Evolutionary conservation across 495 filamentous ascomycete species (phyloP).

Genomic region (Penicillium steckii): DNA sequence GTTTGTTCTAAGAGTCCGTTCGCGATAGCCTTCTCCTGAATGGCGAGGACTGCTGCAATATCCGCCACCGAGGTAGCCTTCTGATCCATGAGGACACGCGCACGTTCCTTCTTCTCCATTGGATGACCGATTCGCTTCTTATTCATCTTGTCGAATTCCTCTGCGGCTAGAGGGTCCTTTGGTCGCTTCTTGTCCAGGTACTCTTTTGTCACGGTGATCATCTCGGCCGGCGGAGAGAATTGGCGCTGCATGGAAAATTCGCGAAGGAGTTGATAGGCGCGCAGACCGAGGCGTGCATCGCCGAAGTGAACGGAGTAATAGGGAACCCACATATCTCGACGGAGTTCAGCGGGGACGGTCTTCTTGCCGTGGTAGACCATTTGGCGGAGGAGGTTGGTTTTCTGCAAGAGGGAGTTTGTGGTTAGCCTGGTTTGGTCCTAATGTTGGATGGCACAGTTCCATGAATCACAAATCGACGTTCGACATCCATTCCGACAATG

Average conservation of each 20-base stretch:
- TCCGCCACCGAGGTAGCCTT: constrained; percentile 87
- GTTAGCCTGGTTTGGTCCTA: background rate
- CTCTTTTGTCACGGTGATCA: constrained; percentile 49
- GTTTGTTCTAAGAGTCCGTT: constrained; percentile 26
- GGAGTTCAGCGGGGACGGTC: constrained; percentile 69
- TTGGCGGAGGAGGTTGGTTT: constrained; percentile 68
- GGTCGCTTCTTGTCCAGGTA: constrained; percentile 60
- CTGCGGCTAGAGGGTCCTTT: constrained; percentile 44
- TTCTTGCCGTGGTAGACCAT: constrained; percentile 90
- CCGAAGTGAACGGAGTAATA: constrained; percentile 75
- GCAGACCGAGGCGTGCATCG: constrained; percentile 60
- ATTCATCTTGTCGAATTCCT: constrained; percentile 47
- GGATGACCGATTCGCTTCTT: constrained; percentile 40
- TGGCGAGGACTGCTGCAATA: constrained; percentile 71
- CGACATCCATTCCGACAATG: too few species aligned
- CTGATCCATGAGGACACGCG: constrained; percentile 73
- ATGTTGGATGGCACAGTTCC: background rate
- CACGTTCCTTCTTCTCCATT: constrained; percentile 56
- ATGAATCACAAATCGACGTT: too few species aligned
- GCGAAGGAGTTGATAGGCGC: constrained; percentile 75
- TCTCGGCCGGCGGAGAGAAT: constrained; percentile 40
- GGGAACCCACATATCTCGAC: constrained; percentile 90
- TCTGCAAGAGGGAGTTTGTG: constrained; percentile 35
- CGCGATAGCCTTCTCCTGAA: constrained; percentile 44
- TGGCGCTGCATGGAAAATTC: constrained; percentile 64